Conservation (phyloP, 108 stramenopile species). For the Conticribra weissflogii region DNA sequence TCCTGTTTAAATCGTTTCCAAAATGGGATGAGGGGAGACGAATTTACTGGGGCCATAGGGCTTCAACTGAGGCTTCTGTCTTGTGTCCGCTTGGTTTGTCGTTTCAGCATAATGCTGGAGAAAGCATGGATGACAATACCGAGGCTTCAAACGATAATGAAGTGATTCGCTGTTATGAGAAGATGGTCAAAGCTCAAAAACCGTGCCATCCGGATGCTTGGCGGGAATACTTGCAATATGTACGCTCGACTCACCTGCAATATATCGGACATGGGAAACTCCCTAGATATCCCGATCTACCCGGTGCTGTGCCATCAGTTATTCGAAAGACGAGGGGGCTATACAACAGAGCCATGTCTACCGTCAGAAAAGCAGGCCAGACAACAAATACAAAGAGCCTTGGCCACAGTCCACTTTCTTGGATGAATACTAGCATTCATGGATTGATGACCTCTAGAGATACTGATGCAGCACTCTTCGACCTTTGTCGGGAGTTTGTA, state of each 20-base stretch:
- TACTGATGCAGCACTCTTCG: constrained; percentile 56
- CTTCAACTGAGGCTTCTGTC: constrained; percentile 59
- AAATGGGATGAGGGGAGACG: constrained; percentile 63
- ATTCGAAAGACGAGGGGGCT: constrained; percentile 65
- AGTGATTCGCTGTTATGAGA: constrained; percentile 57
- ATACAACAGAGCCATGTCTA: constrained; percentile 70
- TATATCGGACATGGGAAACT: constrained; percentile 21
- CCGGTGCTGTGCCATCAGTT: constrained; percentile 34
- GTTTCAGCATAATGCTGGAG: constrained; percentile 15
- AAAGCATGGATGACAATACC: constrained; percentile 19
- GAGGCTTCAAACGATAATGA: constrained; percentile 19
- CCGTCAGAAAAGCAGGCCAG: constrained; percentile 40
- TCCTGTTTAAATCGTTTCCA: constrained; percentile 54
- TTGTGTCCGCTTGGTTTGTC: constrained; percentile 48
- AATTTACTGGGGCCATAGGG: constrained; percentile 59
- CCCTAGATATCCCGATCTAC: constrained; percentile 18
- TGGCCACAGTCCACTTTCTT: constrained; percentile 3
- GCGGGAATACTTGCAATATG: constrained; percentile 55
- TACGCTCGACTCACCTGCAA: constrained; percentile 27
- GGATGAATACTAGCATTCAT: constrained; percentile 16
- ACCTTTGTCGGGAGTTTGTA: constrained; percentile 75
- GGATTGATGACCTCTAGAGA: constrained; percentile 37
- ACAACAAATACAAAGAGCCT: background rate
- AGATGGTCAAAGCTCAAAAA: constrained; percentile 63
- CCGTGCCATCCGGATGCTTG: constrained; percentile 78